A percentile compares a stretch with the other conserved stretches of the same genome.
These are phyloP conservation scores for Annulohypoxylon bovei DNA, from an alignment of 495 filamentous ascomycete species.

Conservation along the genomic window DNA sequence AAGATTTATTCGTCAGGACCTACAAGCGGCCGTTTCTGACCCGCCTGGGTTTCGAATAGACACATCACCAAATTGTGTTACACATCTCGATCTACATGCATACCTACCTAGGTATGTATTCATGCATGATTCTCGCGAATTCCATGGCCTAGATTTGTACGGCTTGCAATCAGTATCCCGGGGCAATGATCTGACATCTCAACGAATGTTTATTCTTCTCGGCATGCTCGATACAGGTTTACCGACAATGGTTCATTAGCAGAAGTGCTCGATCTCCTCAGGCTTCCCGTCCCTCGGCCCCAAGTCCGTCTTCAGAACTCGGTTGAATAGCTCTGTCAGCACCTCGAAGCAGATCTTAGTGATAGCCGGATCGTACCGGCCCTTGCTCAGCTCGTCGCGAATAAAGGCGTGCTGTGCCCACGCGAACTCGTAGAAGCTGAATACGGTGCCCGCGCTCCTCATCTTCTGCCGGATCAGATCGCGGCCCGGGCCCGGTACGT, in stretches of 20 bases:
- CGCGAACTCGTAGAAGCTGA: slow-evolving; percentile 88
- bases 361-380: slow-evolving; percentile 88
- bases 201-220: neutral
- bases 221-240: slow-evolving; percentile 3
- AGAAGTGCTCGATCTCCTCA: slow-evolving; percentile 67
- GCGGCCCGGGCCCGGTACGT: slow-evolving; percentile 85
- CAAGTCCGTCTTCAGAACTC: slow-evolving; percentile 80
- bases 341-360: slow-evolving; percentile 93
- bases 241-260: slow-evolving; percentile 48
- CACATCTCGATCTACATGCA: slow-evolving; percentile 12
- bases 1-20: neutral
- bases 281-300: slow-evolving; percentile 63
- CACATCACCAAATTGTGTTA: slow-evolving; percentile 2
- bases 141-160: neutral
- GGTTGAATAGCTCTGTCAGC: slow-evolving; percentile 83
- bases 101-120: slow-evolving; percentile 6
- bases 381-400: slow-evolving; percentile 93
- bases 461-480: slow-evolving; percentile 88
- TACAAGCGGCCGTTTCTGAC: slow-evolving; percentile 3
- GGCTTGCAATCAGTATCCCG: neutral
- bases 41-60: neutral
- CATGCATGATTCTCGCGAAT: neutral
- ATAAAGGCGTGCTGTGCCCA: slow-evolving; percentile 98
- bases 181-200: slow-evolving; percentile 1
- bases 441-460: slow-evolving; percentile 75